These are phyloP conservation scores for Fusarium pseudograminearum DNA, from an alignment of 2,329 filamentous ascomycete species.

Conservation along the genomic window DNA sequence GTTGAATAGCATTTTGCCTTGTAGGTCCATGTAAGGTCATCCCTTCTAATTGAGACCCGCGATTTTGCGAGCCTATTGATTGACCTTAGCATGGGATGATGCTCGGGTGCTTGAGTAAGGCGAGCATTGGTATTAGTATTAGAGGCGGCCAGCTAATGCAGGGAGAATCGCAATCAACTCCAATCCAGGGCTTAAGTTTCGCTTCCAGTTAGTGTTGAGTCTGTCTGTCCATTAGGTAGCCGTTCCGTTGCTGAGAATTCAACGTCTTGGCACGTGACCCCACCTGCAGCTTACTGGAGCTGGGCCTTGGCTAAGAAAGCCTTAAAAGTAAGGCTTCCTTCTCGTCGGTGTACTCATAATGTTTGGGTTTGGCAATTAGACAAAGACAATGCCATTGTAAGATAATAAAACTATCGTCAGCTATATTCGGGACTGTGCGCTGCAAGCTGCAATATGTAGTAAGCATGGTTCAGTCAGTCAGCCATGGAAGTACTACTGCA, in stretches of 20 bases:
- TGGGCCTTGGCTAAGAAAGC: not conserved
- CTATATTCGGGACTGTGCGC: not conserved
- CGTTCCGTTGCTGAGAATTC: constrained; percentile 1
- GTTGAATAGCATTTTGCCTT: not conserved
- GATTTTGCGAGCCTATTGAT: not conserved
- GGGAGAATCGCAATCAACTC: not conserved
- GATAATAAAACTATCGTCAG: not conserved
- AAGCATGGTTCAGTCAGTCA: not conserved
- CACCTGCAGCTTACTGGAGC: not conserved
- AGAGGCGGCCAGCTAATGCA: not conserved
- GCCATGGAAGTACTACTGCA: not conserved
- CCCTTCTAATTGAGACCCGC: not conserved
- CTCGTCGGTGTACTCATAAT: not conserved
- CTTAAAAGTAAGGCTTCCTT: not conserved
- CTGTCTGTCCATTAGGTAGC: not conserved
- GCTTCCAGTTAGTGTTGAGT: constrained; percentile 5
- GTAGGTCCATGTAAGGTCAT: not conserved
- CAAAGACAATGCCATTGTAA: not conserved
- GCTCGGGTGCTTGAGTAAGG: not conserved
- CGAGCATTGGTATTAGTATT: not conserved
- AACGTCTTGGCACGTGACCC: constrained; percentile 21
- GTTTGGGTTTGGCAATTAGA: not conserved
- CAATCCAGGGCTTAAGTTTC: not conserved
- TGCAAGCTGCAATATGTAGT: not conserved
- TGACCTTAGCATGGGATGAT: constrained; percentile 8